These are phyloP conservation scores for Podospora sp. DNA, from an alignment of 495 filamentous ascomycete species.

Conservation along the genomic window DNA sequence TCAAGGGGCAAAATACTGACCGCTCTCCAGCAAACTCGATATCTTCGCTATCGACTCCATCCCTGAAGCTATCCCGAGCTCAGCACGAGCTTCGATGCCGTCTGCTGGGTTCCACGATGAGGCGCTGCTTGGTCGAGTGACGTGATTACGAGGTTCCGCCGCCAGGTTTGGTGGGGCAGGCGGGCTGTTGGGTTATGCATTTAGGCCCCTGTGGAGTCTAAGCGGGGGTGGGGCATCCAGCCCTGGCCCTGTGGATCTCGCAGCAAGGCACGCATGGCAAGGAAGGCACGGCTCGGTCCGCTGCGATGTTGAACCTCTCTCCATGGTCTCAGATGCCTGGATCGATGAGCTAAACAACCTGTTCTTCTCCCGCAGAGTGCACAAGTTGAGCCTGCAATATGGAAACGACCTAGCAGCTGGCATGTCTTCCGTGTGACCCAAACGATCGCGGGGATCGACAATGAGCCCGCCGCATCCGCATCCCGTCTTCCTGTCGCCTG, in stretches of 20 bases:
- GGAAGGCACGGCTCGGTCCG: conserved; percentile 27
- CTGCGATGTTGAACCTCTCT: neutral
- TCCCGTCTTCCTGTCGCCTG: conserved; percentile 52
- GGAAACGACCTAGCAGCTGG: neutral
- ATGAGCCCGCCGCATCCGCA: conserved; percentile 2
- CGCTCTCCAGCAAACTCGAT: conserved; percentile 89
- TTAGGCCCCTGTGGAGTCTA: conserved; percentile 27
- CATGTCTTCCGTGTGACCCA: neutral
- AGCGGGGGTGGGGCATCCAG: conserved; percentile 14
- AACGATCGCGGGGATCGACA: neutral
- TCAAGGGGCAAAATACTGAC: conserved; percentile 47
- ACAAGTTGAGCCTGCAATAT: neutral
- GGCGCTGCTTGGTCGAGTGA: conserved; percentile 37
- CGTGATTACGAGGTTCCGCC: conserved; percentile 31
- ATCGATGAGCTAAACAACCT: neutral
- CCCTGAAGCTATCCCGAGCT: conserved; percentile 3
- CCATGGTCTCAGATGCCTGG: neutral
- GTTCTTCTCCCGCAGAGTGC: neutral
- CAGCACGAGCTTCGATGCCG: neutral
- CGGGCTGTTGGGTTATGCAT: conserved; percentile 21
- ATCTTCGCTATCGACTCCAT: conserved; percentile 98
- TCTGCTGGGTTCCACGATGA: conserved; percentile 2
- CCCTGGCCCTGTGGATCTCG: neutral
- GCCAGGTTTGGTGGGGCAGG: conserved; percentile 27
- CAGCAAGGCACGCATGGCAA: neutral